Evolutionary conservation across 2,329 filamentous ascomycete genomes (phyloP).

Genomic region (Arthrinium phaeospermum): DNA sequence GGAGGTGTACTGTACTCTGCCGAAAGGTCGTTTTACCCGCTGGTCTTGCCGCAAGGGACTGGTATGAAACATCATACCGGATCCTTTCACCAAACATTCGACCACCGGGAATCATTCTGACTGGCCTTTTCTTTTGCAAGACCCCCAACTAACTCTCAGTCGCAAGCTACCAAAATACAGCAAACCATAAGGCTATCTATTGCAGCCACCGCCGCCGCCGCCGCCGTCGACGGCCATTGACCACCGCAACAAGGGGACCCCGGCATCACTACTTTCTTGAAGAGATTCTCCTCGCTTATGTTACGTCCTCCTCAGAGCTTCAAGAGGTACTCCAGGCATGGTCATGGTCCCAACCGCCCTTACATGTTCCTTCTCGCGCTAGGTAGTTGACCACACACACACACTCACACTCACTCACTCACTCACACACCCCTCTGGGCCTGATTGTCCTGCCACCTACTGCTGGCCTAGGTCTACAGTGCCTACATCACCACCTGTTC

Average conservation of each 20-base stretch:
- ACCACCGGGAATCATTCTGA: background rate
- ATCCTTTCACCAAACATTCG: background rate
- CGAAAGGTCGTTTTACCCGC: conserved; percentile 14
- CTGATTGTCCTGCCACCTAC: conserved; percentile 13
- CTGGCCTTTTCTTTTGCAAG: background rate
- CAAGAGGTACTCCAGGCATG: conserved; percentile 7
- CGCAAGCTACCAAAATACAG: background rate
- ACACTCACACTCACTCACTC: no score
- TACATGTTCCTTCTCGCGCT: background rate
- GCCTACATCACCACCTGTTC: conserved; percentile 26
- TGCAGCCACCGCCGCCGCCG: conserved; percentile 11
- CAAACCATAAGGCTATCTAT: conserved; percentile 5
- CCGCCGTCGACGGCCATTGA: background rate
- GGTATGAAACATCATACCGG: conserved; percentile 4
- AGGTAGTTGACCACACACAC: background rate
- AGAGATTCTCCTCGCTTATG: background rate
- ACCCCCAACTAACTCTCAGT: conserved; percentile 8
- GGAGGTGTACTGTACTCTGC: conserved; percentile 1
- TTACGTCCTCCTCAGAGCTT: background rate
- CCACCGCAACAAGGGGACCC: conserved; percentile 3
- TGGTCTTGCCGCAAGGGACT: conserved; percentile 12
- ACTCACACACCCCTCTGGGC: background rate
- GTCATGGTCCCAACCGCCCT: conserved; percentile 1
- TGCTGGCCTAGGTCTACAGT: background rate
- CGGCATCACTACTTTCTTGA: background rate